phyloP scores from a whole-genome alignment of 2,329 filamentous ascomycete genomes.

The Hypoxylon sp. region DNA sequence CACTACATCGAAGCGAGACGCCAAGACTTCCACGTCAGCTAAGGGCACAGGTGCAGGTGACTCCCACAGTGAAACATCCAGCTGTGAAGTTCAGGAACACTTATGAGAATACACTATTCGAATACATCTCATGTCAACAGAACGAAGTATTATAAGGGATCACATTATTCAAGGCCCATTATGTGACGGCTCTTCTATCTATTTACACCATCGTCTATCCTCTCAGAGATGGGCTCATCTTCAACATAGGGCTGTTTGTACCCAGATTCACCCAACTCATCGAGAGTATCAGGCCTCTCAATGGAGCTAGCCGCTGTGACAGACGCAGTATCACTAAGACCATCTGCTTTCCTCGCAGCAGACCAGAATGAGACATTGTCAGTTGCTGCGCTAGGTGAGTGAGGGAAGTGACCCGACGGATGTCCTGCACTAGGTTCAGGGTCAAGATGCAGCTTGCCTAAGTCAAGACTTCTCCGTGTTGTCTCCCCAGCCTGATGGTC shows the following conservation, averaged over 20 bases:
- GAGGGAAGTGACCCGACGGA: slow-evolving; percentile 17
- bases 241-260: slow-evolving; percentile 50
- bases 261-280: slow-evolving; percentile 6
- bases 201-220: slow-evolving; percentile 19
- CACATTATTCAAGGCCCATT: slow-evolving; percentile 12
- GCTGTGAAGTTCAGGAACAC: background rate
- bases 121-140: background rate
- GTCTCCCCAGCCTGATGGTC: slow-evolving; percentile 12
- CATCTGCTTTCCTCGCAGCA: slow-evolving; percentile 41
- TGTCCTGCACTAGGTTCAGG: slow-evolving; percentile 13
- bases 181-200: slow-evolving; percentile 21
- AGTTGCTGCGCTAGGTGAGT: slow-evolving; percentile 47
- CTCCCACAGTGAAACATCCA: background rate
- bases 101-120: background rate
- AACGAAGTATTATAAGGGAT: background rate
- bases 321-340: slow-evolving; percentile 43
- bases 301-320: slow-evolving; percentile 49
- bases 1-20: background rate
- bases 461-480: slow-evolving; percentile 19
- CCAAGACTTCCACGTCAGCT: slow-evolving; percentile 14
- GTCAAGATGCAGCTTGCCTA: slow-evolving; percentile 37
- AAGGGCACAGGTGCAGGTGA: background rate
- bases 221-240: slow-evolving; percentile 35
- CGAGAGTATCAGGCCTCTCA: slow-evolving; percentile 34
- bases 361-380: slow-evolving; percentile 52